Conservation (phyloP, 2,329 filamentous ascomycete genomes). For the Juglanconis juglandina region DNA sequence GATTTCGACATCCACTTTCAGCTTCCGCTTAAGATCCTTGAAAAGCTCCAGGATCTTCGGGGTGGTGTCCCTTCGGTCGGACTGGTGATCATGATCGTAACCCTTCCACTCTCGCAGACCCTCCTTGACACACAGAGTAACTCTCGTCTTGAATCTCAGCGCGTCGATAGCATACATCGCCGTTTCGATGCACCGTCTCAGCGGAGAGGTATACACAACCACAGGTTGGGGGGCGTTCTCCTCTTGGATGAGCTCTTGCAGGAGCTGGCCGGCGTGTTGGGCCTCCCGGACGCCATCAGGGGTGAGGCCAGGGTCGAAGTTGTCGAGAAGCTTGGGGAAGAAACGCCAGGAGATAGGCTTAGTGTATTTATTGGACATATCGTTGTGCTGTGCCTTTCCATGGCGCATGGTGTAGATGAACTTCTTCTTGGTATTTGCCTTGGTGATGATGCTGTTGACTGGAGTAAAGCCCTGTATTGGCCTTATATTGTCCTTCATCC, state of each 20-base stretch:
- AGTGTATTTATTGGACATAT: neutral
- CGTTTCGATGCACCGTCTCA: slow-evolving; percentile 14
- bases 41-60: neutral
- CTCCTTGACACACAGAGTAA: slow-evolving; percentile 8
- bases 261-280: neutral
- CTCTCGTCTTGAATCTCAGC: neutral
- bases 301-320: slow-evolving; percentile 6
- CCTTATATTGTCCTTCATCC: neutral
- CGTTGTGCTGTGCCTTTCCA: slow-evolving; percentile 12
- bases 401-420: slow-evolving; percentile 15
- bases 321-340: slow-evolving; percentile 1
- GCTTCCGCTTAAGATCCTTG: neutral
- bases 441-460: neutral
- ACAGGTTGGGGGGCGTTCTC: neutral
- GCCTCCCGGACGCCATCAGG: neutral
- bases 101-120: slow-evolving; percentile 18
- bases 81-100: slow-evolving; percentile 10
- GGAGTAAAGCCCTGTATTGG: neutral
- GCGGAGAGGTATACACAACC: slow-evolving; percentile 9
- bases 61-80: slow-evolving; percentile 1
- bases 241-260: neutral
- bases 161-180: slow-evolving; percentile 6
- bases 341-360: slow-evolving; percentile 12
- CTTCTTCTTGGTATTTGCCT: neutral
- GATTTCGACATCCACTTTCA: neutral